Base-by-base conservation (phyloP, 148 eudicot genomes). In the Fagopyrum tataricum region DNA sequence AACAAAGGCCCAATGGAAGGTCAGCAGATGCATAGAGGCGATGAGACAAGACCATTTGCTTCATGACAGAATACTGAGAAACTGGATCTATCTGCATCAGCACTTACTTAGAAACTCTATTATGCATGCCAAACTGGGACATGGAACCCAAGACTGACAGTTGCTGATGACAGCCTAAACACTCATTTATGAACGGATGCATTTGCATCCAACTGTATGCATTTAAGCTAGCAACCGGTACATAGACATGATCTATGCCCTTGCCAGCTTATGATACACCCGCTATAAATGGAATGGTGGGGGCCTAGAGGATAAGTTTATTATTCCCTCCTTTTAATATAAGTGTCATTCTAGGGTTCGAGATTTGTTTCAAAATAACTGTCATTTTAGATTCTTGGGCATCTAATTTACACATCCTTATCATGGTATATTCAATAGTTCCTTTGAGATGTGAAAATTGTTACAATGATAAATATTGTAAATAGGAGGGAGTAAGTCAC, bases 21-120 rank as follows among this genome's bases (percentile, higher is more conserved):
- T 95, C 98, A 92, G 98, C 96, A 86, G 97, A 95, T 88, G 96
- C 91, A 94, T 94, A 91, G 91, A 94, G 91, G 88, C 88, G 85
- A 88, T 31, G 37, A 31, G 91, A 87, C 81, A 80, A 89, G 83
- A 91, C 91, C 91, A 92, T 88, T 87, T 95, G 90, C 99, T 90
- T 91, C 82, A 91, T 84, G 93, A 89, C 89, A 64, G 69, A 31
- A 64, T 31, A 94, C 97, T 89, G 96, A 94, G 88, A 89, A 89
- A 93, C 84, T 88, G 92, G 90, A 91, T 80, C 96, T 91, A 89
- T 84, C 90, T 88, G 87, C 97, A 91, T 91, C 97, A 93, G 97
- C 97, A 94, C 89, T 90, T 83, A 81, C 95, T 90, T 85, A 88
- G 84, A 87, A 77, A 85, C 78, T 84, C 97, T 87, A 89, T 83